A percentile compares a stretch with the other conserved stretches of the same genome.
Evolutionary conservation across 2,329 filamentous ascomycete species (phyloP).

Genomic region (Lachnellula hyalina): DNA sequence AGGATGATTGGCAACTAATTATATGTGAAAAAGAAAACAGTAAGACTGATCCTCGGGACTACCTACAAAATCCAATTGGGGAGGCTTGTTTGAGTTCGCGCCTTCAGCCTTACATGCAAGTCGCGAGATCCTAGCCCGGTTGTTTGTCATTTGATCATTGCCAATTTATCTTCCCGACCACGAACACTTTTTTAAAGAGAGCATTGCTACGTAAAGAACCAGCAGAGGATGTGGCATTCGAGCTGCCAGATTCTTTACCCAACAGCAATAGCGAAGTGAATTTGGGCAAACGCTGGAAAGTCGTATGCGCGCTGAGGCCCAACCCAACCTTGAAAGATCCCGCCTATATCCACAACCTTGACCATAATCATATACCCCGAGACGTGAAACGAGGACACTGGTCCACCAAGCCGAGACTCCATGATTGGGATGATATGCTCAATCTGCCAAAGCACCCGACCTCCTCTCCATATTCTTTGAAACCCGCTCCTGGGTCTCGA

Average conservation of each 20-base stretch:
- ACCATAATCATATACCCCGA: slow-evolving; percentile 25
- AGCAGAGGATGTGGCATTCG: slow-evolving; percentile 18
- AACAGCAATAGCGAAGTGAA: slow-evolving; percentile 6
- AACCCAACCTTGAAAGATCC: slow-evolving; percentile 14
- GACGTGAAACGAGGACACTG: slow-evolving; percentile 25
- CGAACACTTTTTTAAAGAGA: slow-evolving; percentile 12
- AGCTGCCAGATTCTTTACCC: slow-evolving; percentile 6
- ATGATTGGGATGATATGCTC: slow-evolving; percentile 30
- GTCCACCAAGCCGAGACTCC: slow-evolving; percentile 19
- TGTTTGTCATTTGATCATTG: slow-evolving; percentile 28
- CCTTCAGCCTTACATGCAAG: slow-evolving; percentile 28
- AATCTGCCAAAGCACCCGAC: slow-evolving; percentile 24
- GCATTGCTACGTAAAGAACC: slow-evolving; percentile 16
- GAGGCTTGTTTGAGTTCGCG: neutral
- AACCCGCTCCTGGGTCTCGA: slow-evolving; percentile 15
- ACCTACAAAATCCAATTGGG: slow-evolving; percentile 2
- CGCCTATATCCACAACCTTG: slow-evolving; percentile 27
- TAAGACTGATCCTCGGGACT: slow-evolving; percentile 4
- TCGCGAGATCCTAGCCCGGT: slow-evolving; percentile 24
- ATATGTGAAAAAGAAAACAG: slow-evolving; percentile 5
- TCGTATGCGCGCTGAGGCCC: slow-evolving; percentile 8
- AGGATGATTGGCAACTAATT: slow-evolving; percentile 5
- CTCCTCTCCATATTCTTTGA: slow-evolving; percentile 23
- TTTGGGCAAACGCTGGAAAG: slow-evolving; percentile 4
- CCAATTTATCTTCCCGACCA: slow-evolving; percentile 23